A percentile compares a stretch with the other conserved stretches of the same genome.
These are phyloP conservation scores for Hydnum rufescens DNA, from an alignment of 768 basidiomycete genomes.

Conservation along the genomic window DNA sequence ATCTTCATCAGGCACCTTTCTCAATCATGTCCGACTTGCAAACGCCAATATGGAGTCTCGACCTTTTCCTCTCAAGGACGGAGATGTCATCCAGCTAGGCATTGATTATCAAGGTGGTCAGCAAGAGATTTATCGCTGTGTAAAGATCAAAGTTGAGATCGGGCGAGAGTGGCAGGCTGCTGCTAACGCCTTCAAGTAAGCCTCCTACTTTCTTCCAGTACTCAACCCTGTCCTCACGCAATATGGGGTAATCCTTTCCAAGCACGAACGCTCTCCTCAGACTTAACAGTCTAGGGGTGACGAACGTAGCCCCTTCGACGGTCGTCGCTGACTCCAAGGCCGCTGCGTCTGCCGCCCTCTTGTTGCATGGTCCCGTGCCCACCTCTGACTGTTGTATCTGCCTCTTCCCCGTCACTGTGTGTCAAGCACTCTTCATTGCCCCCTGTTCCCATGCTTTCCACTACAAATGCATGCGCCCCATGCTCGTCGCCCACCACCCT, in stretches of 20 bases:
- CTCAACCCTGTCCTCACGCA: background rate
- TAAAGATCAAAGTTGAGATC: slow-evolving; percentile 87
- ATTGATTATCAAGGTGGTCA: slow-evolving; percentile 96
- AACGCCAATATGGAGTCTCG: slow-evolving; percentile 64
- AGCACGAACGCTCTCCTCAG: background rate
- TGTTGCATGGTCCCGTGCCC: slow-evolving; percentile 9
- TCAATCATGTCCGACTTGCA: slow-evolving; percentile 84
- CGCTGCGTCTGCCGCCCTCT: slow-evolving; percentile 7
- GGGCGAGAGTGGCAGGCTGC: slow-evolving; percentile 78
- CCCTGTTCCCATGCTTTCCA: slow-evolving; percentile 94
- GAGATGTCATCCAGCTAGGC: slow-evolving; percentile 84
- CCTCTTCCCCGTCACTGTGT: slow-evolving; percentile 76
- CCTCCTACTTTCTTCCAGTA: slow-evolving; percentile 6
- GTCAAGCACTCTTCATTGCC: slow-evolving; percentile 91
- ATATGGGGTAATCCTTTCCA: background rate
- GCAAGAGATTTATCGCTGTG: slow-evolving; percentile 92
- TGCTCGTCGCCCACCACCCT: slow-evolving; percentile 74
- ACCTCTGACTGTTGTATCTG: slow-evolving; percentile 80
- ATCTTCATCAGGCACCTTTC: slow-evolving; percentile 77
- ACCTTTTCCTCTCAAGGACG: slow-evolving; percentile 67
- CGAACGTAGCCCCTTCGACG: background rate
- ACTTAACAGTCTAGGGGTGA: background rate
- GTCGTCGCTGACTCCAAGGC: background rate
- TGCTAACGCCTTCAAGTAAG: slow-evolving; percentile 82
- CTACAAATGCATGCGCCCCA: slow-evolving; percentile 90